Percentiles rank a stretch among this genome's conserved stretches.
phyloP scores from a whole-genome alignment of 257 asterid species.

The Verbascum thapsus region DNA sequence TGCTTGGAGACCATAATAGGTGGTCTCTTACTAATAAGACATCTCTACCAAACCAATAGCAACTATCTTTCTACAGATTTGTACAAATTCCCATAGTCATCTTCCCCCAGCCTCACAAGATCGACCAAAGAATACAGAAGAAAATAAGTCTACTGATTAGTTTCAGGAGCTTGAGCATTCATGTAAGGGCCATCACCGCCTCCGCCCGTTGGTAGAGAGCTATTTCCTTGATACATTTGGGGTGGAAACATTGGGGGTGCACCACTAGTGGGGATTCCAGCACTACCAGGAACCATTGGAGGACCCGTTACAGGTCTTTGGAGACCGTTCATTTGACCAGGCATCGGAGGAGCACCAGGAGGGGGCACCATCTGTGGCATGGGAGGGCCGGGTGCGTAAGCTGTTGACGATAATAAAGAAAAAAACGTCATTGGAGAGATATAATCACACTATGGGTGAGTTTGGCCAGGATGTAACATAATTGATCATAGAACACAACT shows the following conservation, averaged over 20 bases:
- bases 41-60: constrained; percentile 18
- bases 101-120: constrained; percentile 27
- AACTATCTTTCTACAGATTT: constrained; percentile 25
- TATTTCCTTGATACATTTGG: constrained; percentile 59
- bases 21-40: constrained; percentile 21
- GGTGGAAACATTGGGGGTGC: constrained; percentile 59
- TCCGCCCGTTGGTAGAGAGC: constrained; percentile 44
- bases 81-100: constrained; percentile 29
- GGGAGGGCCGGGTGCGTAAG: constrained; percentile 45
- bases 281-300: constrained; percentile 60
- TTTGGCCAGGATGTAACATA: too few relatives aligned
- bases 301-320: constrained; percentile 63
- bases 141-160: constrained; percentile 39
- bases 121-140: constrained; percentile 17
- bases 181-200: constrained; percentile 50
- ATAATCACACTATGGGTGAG: not conserved
- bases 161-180: constrained; percentile 47
- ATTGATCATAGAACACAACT: too few relatives aligned
- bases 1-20: not conserved
- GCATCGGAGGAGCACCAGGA: constrained; percentile 64
- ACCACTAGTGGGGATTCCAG: constrained; percentile 49
- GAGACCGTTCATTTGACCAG: constrained; percentile 70
- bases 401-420: constrained; percentile 37
- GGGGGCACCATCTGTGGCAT: constrained; percentile 75
- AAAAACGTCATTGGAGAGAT: not conserved